Evolutionary conservation across 495 filamentous ascomycete species (phyloP).

Genomic region (Friedmanniomyces simplex): DNA sequence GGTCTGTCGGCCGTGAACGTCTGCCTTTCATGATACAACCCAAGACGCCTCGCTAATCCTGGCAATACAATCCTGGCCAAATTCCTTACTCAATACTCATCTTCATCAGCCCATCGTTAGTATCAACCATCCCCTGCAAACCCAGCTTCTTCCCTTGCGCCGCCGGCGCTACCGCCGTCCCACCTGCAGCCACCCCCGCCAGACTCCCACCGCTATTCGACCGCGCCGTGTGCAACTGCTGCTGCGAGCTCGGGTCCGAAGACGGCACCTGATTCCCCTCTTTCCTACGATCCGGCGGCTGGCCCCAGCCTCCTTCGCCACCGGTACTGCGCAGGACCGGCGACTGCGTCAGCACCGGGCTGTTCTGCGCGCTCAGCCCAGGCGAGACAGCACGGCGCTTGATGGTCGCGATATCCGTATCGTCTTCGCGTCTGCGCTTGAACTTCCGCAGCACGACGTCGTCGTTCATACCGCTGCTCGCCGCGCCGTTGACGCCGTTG

Average conservation of each 20-base stretch:
- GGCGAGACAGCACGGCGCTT: slow-evolving; percentile 92
- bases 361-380: slow-evolving; percentile 82
- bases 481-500: not conserved
- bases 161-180: not conserved
- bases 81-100: slow-evolving; percentile 73
- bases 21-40: too few species aligned
- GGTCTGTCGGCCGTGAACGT: not conserved
- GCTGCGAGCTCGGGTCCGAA: slow-evolving; percentile 4
- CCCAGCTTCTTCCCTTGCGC: slow-evolving; percentile 59
- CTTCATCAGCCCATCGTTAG: slow-evolving; percentile 90
- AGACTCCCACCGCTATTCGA: slow-evolving; percentile 37
- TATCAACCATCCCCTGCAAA: slow-evolving; percentile 91
- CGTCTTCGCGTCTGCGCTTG: slow-evolving; percentile 81
- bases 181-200: slow-evolving; percentile 23
- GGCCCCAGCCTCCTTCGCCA: slow-evolving; percentile 31
- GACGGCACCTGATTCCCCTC: slow-evolving; percentile 39
- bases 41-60: not conserved
- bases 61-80: not conserved
- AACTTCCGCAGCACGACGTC: slow-evolving; percentile 40
- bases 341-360: slow-evolving; percentile 69
- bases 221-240: slow-evolving; percentile 33
- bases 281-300: slow-evolving; percentile 56
- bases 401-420: slow-evolving; percentile 79
- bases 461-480: slow-evolving; percentile 48
- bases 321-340: slow-evolving; percentile 54